These are phyloP conservation scores for Massariosphaeria phaeospora DNA, from an alignment of 495 filamentous ascomycete species.

Conservation along the genomic window DNA sequence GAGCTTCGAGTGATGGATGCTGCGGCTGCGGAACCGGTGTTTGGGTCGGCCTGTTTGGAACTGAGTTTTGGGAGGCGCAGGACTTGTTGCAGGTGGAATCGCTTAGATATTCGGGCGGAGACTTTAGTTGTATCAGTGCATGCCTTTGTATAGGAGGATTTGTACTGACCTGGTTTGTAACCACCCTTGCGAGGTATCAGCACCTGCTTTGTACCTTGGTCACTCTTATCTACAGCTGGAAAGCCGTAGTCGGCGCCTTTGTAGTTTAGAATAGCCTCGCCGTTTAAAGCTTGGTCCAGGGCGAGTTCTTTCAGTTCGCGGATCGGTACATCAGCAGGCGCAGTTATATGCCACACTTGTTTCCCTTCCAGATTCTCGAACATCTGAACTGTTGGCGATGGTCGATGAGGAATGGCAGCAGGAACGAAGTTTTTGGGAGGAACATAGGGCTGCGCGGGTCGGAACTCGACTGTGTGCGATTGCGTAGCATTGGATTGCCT, in stretches of 20 bases:
- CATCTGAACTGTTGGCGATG: constrained; percentile 22
- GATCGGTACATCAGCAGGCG: constrained; percentile 47
- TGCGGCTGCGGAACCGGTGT: constrained; percentile 39
- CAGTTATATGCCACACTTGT: constrained; percentile 54
- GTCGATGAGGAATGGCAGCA: constrained; percentile 20
- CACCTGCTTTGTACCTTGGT: constrained; percentile 38
- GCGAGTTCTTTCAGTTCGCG: constrained; percentile 42
- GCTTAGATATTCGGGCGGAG: constrained; percentile 10
- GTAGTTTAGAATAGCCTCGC: constrained; percentile 38
- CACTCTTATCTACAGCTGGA: constrained; percentile 38
- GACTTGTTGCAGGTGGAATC: constrained; percentile 35
- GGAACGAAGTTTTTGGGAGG: constrained; percentile 46
- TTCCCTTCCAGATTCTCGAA: constrained; percentile 44
- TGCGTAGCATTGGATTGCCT: constrained; percentile 9
- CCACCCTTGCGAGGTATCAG: constrained; percentile 30
- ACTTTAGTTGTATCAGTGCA: constrained; percentile 1
- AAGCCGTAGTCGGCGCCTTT: constrained; percentile 49
- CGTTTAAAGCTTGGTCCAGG: constrained; percentile 35
- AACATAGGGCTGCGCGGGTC: constrained; percentile 40
- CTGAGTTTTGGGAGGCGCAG: constrained; percentile 38
- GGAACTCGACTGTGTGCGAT: constrained; percentile 29
- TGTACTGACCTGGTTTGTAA: constrained; percentile 20
- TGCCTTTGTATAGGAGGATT: neutral
- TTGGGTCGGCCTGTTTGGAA: constrained; percentile 34
- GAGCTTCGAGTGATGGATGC: constrained; percentile 41